Base-by-base conservation (phyloP, 2,329 filamentous ascomycete genomes). In the Zasmidium angulare region DNA sequence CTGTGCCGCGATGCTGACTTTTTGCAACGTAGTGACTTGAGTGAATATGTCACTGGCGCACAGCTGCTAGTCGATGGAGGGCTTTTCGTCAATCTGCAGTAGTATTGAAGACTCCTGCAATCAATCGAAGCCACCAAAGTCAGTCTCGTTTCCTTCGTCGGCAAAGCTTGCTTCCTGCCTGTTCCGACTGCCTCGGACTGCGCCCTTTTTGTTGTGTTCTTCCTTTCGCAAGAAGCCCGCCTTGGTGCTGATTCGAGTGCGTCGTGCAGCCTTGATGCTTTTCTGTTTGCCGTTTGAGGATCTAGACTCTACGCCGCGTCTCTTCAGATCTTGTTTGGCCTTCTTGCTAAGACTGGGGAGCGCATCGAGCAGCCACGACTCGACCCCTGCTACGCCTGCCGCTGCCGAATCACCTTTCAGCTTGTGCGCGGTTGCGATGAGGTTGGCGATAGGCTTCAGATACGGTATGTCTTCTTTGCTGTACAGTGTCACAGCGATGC, bases 391-490 rank as follows among this genome's bases (percentile, higher is more conserved):
- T 12, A 46, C 20, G 20, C 50, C 47, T 1, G 80, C 79, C 19
- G 82, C 59, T 1, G 63, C 72, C 0, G 51, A 52, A 10, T 60
- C 50, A 2, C 63, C 63, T 3, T 81, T 77, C 69, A 92, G 83
- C 74, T 86, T 89, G 76, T 97, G 90, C 65, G 89, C 92, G 21
- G 86, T 85, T 0, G 89, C 85, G 64, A 99, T 96, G 31, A 98
- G 90, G 70, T 97, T 97, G 31, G 93, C 95, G 24, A 99, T 90
- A 63, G 87, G 90, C 78, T 93, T 96, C 58, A 99, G 86, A 64
- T 88, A 91, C 0, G 90, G 89, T 2, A 98, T 89, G 71, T 99
- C 95, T 62, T 97, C 95, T 74, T 95, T 91, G 0, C 93, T 98
- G 76, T 96, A 99, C 60, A 96, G 89, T 0, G 95, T 99, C 1